A percentile compares a stretch with the other conserved stretches of the same genome.
phyloP scores from a whole-genome alignment of 495 filamentous ascomycete species.

The Trypethelium eluteriae region DNA sequence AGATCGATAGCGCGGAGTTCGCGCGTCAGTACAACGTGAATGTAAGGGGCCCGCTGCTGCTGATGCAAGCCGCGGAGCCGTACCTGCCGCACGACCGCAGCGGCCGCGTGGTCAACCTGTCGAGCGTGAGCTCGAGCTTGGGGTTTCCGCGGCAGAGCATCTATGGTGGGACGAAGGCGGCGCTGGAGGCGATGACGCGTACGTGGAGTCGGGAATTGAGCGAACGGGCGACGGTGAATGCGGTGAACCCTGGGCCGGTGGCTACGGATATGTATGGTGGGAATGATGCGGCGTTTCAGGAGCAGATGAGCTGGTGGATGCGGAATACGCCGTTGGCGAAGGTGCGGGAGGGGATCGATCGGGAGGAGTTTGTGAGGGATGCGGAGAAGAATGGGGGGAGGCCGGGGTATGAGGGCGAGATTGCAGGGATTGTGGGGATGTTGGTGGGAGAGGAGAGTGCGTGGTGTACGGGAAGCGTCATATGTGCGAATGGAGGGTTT shows the following conservation, averaged over 20 bases:
- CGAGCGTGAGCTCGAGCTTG: constrained; percentile 57
- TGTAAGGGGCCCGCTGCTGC: constrained; percentile 74
- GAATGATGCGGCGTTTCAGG: constrained; percentile 46
- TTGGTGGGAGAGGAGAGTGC: constrained; percentile 62
- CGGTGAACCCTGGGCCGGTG: constrained; percentile 82
- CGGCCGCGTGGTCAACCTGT: constrained; percentile 75
- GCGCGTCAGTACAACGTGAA: constrained; percentile 69
- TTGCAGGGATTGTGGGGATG: constrained; percentile 83
- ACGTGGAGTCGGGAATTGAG: constrained; percentile 78
- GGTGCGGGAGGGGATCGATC: constrained; percentile 49
- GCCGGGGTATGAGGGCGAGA: constrained; percentile 63
- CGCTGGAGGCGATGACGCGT: constrained; percentile 84
- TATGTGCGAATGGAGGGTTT: constrained; percentile 30
- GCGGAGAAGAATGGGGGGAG: constrained; percentile 58
- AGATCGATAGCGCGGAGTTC: constrained; percentile 58
- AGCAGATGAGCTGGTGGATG: constrained; percentile 48
- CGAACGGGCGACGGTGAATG: constrained; percentile 74
- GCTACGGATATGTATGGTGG: constrained; percentile 67
- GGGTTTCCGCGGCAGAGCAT: constrained; percentile 67
- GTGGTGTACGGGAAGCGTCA: constrained; percentile 79
- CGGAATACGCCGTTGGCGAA: constrained; percentile 60
- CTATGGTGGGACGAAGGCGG: constrained; percentile 85
- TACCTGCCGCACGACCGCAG: constrained; percentile 66
- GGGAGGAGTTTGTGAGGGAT: constrained; percentile 52
- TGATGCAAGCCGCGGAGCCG: constrained; percentile 61